Evolutionary conservation across 23 red algal species (phyloP).

Genomic region (Gracilaria gracilis): DNA sequence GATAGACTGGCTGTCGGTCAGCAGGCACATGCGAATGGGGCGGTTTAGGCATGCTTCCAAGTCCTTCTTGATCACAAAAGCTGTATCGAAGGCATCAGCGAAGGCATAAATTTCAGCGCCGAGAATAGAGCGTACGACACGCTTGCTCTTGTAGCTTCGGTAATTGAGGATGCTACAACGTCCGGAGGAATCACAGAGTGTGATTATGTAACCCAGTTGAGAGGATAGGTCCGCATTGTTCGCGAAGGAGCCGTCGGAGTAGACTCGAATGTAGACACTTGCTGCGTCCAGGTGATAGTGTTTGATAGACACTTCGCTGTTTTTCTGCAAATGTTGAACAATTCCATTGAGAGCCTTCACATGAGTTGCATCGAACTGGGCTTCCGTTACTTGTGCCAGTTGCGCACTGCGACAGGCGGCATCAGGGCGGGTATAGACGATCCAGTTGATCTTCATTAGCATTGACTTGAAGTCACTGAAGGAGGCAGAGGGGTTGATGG

Average conservation of each 20-base stretch:
- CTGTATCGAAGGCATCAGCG: constrained; percentile 29
- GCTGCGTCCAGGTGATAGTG: not conserved
- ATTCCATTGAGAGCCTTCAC: not conserved
- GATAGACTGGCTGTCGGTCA: too few species aligned
- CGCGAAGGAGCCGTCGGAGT: constrained; percentile 31
- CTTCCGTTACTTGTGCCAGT: constrained; percentile 18
- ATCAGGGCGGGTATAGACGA: constrained; percentile 29
- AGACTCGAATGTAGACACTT: not conserved
- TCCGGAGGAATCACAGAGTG: not conserved
- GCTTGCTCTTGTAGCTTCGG: not conserved
- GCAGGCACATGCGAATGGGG: too few species aligned
- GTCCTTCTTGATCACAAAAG: constrained; percentile 27
- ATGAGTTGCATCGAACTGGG: not conserved
- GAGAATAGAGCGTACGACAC: constrained; percentile 7
- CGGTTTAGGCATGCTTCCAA: constrained; percentile 12
- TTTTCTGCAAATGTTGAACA: not conserved
- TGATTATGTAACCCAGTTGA: constrained; percentile 44
- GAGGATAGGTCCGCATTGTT: not conserved
- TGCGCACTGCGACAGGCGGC: not conserved
- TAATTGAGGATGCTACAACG: constrained; percentile 4
- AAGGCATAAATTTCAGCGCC: constrained; percentile 43
- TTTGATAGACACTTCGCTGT: not conserved
- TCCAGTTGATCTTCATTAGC: not conserved
- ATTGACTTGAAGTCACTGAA: not conserved
- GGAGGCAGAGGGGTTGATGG: not conserved